Base-by-base conservation (phyloP, 2,329 filamentous ascomycete genomes). In the Pestalotiopsis sp. region DNA sequence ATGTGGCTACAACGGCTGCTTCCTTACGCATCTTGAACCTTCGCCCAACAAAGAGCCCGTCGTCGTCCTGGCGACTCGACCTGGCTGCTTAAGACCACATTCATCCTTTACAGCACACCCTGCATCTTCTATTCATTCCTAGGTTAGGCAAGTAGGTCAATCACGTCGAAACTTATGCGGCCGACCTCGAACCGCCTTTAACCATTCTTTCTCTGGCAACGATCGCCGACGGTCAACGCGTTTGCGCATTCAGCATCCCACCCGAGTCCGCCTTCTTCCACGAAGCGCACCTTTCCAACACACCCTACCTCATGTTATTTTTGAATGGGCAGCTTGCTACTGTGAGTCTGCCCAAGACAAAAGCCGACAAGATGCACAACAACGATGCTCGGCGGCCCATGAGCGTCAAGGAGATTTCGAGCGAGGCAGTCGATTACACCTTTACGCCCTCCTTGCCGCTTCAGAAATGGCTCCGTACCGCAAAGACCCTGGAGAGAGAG, bases 401-500 rank as follows among this genome's bases (percentile, higher is more conserved):
- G 80, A 94, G 86, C 72, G 87, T 96, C 68, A 91, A 91, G 75
- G 92, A 97, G 77, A 92, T 98, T 70, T 88, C 91, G 12, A 85
- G 87, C 38, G 90, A 91, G 73, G 96, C 95, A 2, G 86, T 91
- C 71, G 89, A 92, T 72, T 98, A 96, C 78, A 89, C 92, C 68
- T 98, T 95, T 82, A 93, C 94, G 78, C 86, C 87, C 1, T 86
- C 87, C 39, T 92, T 97, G 66, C 88, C 92, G 2, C 85, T 98
- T 68, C 92, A 91, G 72, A 90, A 92, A 78, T 97, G 94, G 93
- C 83, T 94, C 36, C 88, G 94, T 45, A 93, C 94, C 2, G 93
- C 94, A 5, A 90, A 92, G 70, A 93, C 91, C 4, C 83, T 98
- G 66, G 86, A 92, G 70, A 92, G 93, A 80, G 93, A 98, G 93